phyloP scores from a whole-genome alignment of 192 early-diverging fungal species.

The Linnemannia hyalina region DNA sequence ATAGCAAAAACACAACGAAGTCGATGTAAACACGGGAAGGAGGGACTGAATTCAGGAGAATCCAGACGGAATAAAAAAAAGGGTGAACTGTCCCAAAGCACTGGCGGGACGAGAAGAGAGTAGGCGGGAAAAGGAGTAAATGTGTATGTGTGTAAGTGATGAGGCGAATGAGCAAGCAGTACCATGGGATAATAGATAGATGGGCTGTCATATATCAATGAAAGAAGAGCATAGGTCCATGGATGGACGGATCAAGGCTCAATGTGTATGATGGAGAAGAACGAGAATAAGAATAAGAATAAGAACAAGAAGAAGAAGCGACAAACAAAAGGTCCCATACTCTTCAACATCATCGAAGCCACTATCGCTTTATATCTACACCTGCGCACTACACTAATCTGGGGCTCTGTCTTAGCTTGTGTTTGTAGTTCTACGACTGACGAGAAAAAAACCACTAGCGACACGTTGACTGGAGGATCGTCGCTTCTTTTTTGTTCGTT shows the following conservation, averaged over 20 bases:
- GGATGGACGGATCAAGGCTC: neutral
- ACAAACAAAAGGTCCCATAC: too few relatives aligned
- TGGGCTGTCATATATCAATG: neutral
- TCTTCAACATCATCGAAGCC: too few relatives aligned
- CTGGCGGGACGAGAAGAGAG: neutral
- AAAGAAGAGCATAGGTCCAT: neutral
- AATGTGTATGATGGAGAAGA: neutral
- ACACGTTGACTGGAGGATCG: neutral
- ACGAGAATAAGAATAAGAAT: neutral
- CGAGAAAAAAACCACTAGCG: too few relatives aligned
- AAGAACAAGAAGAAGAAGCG: neutral
- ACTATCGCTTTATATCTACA: neutral
- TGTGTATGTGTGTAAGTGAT: neutral
- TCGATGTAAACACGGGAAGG: neutral
- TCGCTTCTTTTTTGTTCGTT: neutral
- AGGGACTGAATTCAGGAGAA: slow-evolving; percentile 3
- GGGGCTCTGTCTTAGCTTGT: neutral
- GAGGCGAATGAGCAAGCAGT: neutral
- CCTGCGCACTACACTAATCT: neutral
- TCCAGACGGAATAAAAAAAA: slow-evolving; percentile 9
- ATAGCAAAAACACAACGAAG: neutral
- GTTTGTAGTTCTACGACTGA: neutral
- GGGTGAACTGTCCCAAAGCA: slow-evolving; percentile 4
- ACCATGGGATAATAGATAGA: neutral
- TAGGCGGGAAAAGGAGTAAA: slow-evolving; percentile 1